Percentiles rank a stretch among this genome's conserved stretches.
Conservation (phyloP, 306 rosid species). For the Psophocarpus tetragonolobus region DNA sequence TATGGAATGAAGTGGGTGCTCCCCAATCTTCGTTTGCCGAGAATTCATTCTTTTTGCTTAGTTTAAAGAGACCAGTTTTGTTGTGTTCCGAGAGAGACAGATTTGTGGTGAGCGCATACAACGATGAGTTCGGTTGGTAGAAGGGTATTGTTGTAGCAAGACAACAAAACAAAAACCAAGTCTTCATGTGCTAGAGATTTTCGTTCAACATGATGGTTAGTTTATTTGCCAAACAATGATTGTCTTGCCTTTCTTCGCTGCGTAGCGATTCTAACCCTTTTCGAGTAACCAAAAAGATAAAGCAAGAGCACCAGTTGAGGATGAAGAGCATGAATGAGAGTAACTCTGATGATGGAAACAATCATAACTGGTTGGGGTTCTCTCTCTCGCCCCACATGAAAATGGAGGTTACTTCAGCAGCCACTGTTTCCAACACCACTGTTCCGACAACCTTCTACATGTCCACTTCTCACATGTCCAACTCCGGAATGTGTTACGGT, state of each 20-base stretch:
- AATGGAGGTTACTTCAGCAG: constrained; percentile 54
- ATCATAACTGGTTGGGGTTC: constrained; percentile 88
- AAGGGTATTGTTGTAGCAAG: constrained; percentile 23
- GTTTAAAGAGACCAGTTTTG: constrained; percentile 71
- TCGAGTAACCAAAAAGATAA: constrained; percentile 11
- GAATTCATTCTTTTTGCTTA: constrained; percentile 79
- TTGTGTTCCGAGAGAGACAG: constrained; percentile 38
- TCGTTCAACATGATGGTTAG: constrained; percentile 50
- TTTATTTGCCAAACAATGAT: constrained; percentile 59
- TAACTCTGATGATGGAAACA: constrained; percentile 35
- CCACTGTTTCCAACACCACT: constrained; percentile 32
- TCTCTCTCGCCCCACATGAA: constrained; percentile 91
- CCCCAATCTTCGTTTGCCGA: constrained; percentile 55
- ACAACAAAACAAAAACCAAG: constrained; percentile 50
- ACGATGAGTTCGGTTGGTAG: constrained; percentile 36
- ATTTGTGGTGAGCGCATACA: constrained; percentile 26
- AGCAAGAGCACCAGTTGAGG: constrained; percentile 23
- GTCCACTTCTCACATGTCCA: constrained; percentile 45
- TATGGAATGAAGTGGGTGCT: constrained; percentile 79
- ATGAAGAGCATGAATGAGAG: constrained; percentile 74
- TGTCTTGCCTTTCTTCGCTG: constrained; percentile 43
- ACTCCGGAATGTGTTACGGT: constrained; percentile 55
- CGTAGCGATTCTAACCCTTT: constrained; percentile 29
- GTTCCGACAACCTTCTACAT: constrained; percentile 54
- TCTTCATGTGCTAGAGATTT: background rate